phyloP scores from a whole-genome alignment of 495 filamentous ascomycete species.

The Corynascus novoguineensis region DNA sequence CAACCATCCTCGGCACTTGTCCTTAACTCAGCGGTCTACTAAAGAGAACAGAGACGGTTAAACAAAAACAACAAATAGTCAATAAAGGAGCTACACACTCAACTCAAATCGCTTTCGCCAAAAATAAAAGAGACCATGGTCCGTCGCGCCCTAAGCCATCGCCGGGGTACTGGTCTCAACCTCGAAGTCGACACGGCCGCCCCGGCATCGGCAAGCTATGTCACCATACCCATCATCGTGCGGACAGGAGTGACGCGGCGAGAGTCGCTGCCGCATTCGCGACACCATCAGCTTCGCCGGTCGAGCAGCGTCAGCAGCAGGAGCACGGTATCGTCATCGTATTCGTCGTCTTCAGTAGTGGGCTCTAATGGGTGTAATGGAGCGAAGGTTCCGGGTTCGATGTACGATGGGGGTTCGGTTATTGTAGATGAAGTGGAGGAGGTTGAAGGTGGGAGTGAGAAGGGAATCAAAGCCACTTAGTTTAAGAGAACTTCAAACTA shows the following conservation, averaged over 20 bases:
- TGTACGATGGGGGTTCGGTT: slow-evolving; percentile 5
- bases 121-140: slow-evolving; percentile 7
- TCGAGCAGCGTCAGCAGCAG: slow-evolving; percentile 11
- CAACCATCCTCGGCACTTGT: no score
- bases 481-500: background rate
- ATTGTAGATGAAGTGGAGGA: slow-evolving; percentile 3
- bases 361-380: background rate
- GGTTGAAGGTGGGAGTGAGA: background rate
- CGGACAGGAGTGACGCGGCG: background rate
- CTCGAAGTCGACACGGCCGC: slow-evolving; percentile 13
- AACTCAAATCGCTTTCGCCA: background rate
- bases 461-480: background rate
- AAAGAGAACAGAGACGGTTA: no score
- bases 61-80: background rate
- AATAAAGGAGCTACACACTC: background rate
- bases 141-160: slow-evolving; percentile 13
- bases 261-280: slow-evolving; percentile 13
- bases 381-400: background rate
- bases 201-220: background rate
- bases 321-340: background rate
- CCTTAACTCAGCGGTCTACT: no score
- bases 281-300: slow-evolving; percentile 9
- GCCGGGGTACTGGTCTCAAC: slow-evolving; percentile 5
- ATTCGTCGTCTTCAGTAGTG: background rate
- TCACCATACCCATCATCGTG: slow-evolving; percentile 9